These are phyloP conservation scores for Magnolia officinalis DNA, from an alignment of 164 flowering plant species.

Conservation along the genomic window DNA sequence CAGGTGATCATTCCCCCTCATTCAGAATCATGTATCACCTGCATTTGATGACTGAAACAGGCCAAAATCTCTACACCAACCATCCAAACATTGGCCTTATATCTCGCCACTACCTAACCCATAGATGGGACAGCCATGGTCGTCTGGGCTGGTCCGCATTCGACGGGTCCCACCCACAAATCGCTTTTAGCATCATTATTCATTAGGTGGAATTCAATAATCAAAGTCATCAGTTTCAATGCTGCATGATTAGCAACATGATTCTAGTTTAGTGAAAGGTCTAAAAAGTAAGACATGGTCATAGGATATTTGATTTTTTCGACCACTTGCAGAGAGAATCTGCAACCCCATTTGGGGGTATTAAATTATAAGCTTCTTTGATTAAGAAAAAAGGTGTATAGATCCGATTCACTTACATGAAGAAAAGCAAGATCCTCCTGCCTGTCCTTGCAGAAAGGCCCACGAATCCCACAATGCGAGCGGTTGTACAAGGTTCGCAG, in stretches of 20 bases:
- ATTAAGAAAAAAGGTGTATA: constrained; percentile 9
- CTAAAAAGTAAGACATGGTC: background rate
- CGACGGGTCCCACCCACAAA: background rate
- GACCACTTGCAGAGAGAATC: background rate
- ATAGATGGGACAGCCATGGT: background rate
- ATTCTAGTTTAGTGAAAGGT: background rate
- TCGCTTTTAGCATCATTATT: background rate
- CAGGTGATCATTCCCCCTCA: too few species aligned
- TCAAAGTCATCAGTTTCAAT: background rate
- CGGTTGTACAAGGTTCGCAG: background rate
- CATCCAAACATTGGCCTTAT: background rate
- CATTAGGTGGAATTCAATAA: background rate
- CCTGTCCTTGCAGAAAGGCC: constrained; percentile 4
- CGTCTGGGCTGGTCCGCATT: background rate
- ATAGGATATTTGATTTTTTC: background rate
- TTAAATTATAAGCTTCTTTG: constrained; percentile 3
- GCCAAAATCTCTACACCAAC: background rate
- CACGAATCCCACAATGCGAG: background rate
- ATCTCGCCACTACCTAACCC: background rate
- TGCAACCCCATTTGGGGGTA: constrained; percentile 1
- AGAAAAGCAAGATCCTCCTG: constrained; percentile 13
- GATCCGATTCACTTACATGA: constrained; percentile 9
- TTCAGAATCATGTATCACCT: too few species aligned
- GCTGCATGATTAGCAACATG: background rate
- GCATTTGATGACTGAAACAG: too few species aligned